Conservation (phyloP, 805 yeast genomes). For the Phaffomyces antillensis region DNA sequence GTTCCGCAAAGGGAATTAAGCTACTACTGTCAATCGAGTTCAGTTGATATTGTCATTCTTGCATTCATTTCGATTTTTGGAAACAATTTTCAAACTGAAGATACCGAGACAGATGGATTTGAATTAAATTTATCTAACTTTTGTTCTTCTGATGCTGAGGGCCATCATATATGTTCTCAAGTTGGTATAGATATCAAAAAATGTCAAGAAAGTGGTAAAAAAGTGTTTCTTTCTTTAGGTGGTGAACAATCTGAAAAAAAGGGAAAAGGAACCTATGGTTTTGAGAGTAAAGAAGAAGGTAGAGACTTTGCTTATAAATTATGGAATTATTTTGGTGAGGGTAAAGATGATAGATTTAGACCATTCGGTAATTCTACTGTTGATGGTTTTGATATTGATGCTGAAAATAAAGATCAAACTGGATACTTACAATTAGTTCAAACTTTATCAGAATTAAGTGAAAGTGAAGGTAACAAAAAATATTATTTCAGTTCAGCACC, state of each 20-base stretch:
- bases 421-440: conserved; percentile 65
- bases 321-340: conserved; percentile 59
- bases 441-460: conserved; percentile 35
- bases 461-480: conserved; percentile 34
- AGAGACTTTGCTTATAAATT: conserved; percentile 47
- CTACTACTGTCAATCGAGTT: conserved; percentile 53
- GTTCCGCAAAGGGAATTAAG: conserved; percentile 35
- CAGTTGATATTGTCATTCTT: conserved; percentile 65
- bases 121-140: conserved; percentile 50
- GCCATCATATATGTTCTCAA: conserved; percentile 35
- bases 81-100: neutral
- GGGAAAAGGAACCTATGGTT: conserved; percentile 50
- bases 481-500: conserved; percentile 74
- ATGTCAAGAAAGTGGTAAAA: conserved; percentile 77
- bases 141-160: conserved; percentile 30
- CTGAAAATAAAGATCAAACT: conserved; percentile 54
- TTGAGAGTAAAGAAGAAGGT: conserved; percentile 73
- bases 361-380: conserved; percentile 67
- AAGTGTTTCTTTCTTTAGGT: conserved; percentile 65
- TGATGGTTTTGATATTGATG: conserved; percentile 93
- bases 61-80: conserved; percentile 43
- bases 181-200: conserved; percentile 62
- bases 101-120: conserved; percentile 12
- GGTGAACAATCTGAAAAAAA: conserved; percentile 59
- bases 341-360: conserved; percentile 32